Conservation (phyloP, 352 stramenopile species). For the Phytophthora colocasiae region DNA sequence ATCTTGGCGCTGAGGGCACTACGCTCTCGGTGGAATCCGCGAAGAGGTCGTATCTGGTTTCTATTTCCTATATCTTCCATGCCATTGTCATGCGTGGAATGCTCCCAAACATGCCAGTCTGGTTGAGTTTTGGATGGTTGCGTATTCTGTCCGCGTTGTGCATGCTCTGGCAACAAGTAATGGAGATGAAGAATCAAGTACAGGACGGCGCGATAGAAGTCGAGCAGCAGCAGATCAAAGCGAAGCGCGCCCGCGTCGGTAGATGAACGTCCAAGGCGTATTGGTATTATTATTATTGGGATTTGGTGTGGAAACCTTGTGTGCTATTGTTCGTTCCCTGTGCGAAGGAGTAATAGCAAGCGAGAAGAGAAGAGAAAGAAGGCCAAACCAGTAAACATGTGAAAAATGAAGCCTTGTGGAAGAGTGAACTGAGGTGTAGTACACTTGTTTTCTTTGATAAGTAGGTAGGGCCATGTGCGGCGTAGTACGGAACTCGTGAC, state of each 20-base stretch:
- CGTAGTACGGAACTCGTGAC: constrained; percentile 17
- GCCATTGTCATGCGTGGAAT: constrained; percentile 14
- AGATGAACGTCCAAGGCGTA: constrained; percentile 32
- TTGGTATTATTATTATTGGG: constrained; percentile 50
- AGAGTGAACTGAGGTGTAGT: constrained; percentile 2
- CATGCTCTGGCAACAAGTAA: constrained; percentile 16
- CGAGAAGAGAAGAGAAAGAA: constrained; percentile 1
- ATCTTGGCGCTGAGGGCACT: constrained; percentile 10
- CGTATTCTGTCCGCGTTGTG: constrained; percentile 5
- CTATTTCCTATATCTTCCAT: constrained; percentile 12
- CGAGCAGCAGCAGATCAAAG: constrained; percentile 30
- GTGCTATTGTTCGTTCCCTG: constrained; percentile 7
- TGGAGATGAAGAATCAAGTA: constrained; percentile 22
- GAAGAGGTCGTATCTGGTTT: constrained; percentile 15
- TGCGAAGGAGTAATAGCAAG: background rate
- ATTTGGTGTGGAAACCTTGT: constrained; percentile 24
- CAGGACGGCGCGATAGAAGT: constrained; percentile 29
- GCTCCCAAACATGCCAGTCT: constrained; percentile 8
- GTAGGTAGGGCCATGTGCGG: background rate
- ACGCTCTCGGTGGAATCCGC: constrained; percentile 10
- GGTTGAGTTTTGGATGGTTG: constrained; percentile 12
- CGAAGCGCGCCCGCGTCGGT: constrained; percentile 17
- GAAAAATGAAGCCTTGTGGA: constrained; percentile 28
- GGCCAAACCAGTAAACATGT: constrained; percentile 30
- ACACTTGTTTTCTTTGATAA: constrained; percentile 5